Evolutionary conservation across 495 filamentous ascomycete genomes (phyloP), one percentile per base, ranked within the genome.

Genomic region (Trichoderma gamsii): DNA sequence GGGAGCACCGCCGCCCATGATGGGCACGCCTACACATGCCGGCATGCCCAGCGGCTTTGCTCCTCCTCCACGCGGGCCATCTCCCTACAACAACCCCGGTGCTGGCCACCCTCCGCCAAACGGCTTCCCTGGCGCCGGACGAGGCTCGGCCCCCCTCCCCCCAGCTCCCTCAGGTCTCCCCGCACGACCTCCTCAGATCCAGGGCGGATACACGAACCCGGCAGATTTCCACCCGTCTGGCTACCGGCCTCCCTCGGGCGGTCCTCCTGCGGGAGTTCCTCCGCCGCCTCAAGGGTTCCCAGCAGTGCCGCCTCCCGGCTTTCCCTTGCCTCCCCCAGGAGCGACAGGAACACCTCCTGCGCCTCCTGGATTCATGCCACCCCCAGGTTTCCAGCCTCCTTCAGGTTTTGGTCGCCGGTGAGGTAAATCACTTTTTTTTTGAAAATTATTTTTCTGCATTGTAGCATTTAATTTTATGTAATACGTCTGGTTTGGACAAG

Each of bases 111-210:
- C 80, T 69, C 78, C 83, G 66, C 72, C 73, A 13, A 29, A 61
- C 16, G 56, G 56, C 56, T 61, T 46, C 77, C 74, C 69, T 79
- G 75, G 72, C 78, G 79, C 68, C 74, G 66, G 74, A 69, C 56
- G 69, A 51, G 68, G 69, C 51, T 69, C 70, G 4, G 76, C 78
- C 64, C 72, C 73, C 64, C 75, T 82, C 25, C 86, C 79, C 3
- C 82, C 89, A 27, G 88, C 92, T 1, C 92, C 91, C 2, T 88
- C 89, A 6, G 90, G 91, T 27, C 77, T 93, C 16, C 92, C 91
- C 23, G 89, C 90, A 29, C 83, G 92, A 38, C 91, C 92, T 1
- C 91, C 92, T 3, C 91, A 89, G 3, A 90, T 88, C 46, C 89
- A 92, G 70, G 88, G 80, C 66, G 89, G 89, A 11, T 95, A 92